Percentiles rank a stretch among this genome's conserved stretches.
phyloP scores from a whole-genome alignment of 2,329 filamentous ascomycete genomes.

The Myriosclerotinia scirpicola region DNA sequence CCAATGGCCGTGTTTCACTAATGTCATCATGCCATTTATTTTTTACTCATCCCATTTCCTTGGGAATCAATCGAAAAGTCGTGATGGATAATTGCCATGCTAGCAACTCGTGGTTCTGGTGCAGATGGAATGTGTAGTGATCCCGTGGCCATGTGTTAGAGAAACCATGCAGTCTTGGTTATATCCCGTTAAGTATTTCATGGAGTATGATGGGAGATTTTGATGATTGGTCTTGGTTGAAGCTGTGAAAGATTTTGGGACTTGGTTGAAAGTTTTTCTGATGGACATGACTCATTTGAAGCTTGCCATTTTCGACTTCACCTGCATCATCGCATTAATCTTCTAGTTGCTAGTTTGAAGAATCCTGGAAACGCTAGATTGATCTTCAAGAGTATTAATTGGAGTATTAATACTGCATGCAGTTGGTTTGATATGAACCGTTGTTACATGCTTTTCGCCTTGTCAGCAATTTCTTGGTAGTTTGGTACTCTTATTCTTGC shows the following conservation, averaged over 20 bases:
- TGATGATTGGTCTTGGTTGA: not conserved
- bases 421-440: not conserved
- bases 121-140: conserved; percentile 3
- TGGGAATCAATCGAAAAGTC: too few relatives aligned
- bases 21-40: not conserved
- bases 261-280: not conserved
- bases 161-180: not conserved
- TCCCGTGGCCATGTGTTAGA: conserved; percentile 13
- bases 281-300: not conserved
- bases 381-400: too few relatives aligned
- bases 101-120: not conserved
- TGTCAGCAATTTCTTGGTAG: not conserved
- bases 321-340: not conserved
- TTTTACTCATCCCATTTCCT: not conserved
- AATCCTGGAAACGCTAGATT: not conserved
- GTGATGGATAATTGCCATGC: not conserved
- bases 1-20: conserved; percentile 12
- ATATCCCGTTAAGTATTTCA: too few relatives aligned
- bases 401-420: too few relatives aligned
- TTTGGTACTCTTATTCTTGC: not conserved
- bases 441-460: not conserved
- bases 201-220: too few relatives aligned
- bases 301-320: not conserved
- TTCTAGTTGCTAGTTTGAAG: not conserved
- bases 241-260: not conserved